Evolutionary conservation across 1,139 yeast genomes (phyloP).

Genomic region (Yamadazyma pseudoaaseri): DNA sequence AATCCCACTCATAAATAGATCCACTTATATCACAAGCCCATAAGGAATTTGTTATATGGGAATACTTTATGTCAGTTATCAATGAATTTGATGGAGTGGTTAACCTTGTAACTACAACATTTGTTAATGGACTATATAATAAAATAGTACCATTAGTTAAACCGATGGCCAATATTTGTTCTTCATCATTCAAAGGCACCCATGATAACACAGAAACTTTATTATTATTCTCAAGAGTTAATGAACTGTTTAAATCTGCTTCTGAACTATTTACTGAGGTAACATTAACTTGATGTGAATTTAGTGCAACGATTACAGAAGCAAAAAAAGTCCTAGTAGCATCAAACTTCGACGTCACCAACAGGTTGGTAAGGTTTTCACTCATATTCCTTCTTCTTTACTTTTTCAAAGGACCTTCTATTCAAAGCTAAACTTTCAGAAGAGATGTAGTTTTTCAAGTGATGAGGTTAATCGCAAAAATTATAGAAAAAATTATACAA

Average conservation of each 20-base stretch:
- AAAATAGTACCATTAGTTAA: conserved; percentile 64
- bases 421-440: too few relatives aligned
- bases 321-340: conserved; percentile 62
- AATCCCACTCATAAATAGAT: conserved; percentile 62
- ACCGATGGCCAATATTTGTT: conserved; percentile 57
- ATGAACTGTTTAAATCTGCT: conserved; percentile 33
- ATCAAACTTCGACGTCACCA: conserved; percentile 48
- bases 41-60: conserved; percentile 39
- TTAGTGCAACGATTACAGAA: conserved; percentile 67
- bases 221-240: conserved; percentile 55
- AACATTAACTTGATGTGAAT: conserved; percentile 70
- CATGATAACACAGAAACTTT: conserved; percentile 57
- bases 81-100: conserved; percentile 50
- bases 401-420: too few relatives aligned
- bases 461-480: conserved; percentile 5
- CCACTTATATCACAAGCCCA: conserved; percentile 72
- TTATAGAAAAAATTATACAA: neutral
- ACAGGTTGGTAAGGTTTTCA: conserved; percentile 20
- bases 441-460: conserved; percentile 11
- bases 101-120: conserved; percentile 53
- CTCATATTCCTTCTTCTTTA: neutral
- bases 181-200: conserved; percentile 44
- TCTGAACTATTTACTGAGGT: conserved; percentile 45
- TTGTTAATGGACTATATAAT: conserved; percentile 66
- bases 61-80: conserved; percentile 52